Evolutionary conservation across 2,329 filamentous ascomycete species (phyloP).

Genomic region (Alternaria hordeiaustralica): DNA sequence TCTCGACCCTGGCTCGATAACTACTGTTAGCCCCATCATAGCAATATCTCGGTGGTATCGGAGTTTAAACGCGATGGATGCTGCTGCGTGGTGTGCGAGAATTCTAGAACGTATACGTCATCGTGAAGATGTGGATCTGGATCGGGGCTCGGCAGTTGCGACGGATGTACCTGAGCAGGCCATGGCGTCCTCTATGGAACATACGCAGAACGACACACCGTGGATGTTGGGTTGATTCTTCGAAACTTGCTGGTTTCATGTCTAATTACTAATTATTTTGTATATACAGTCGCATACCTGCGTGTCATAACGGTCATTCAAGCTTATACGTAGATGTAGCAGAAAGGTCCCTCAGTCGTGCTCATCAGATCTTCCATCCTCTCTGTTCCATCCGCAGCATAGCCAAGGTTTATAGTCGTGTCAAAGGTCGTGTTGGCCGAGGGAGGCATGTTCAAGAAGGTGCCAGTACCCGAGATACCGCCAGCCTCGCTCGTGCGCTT

Average conservation of each 20-base stretch:
- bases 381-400: conserved; percentile 28
- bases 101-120: conserved; percentile 6
- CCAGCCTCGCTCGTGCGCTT: conserved; percentile 33
- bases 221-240: too few relatives aligned
- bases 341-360: conserved; percentile 43
- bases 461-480: conserved; percentile 54
- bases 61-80: background rate
- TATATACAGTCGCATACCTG: background rate
- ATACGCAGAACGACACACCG: background rate
- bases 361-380: conserved; percentile 39
- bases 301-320: background rate
- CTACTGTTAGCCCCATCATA: background rate
- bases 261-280: background rate
- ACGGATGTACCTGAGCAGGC: background rate
- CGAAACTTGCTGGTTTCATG: background rate
- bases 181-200: background rate
- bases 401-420: conserved; percentile 51
- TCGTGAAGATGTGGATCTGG: background rate
- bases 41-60: background rate
- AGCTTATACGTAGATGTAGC: conserved; percentile 41
- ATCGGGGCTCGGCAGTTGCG: conserved; percentile 4
- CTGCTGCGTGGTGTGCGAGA: background rate
- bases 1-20: background rate
- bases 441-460: conserved; percentile 53
- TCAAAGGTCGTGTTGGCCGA: conserved; percentile 56